These are phyloP conservation scores for Nitzschia sp. DNA, from an alignment of 108 stramenopile species.

Conservation along the genomic window DNA sequence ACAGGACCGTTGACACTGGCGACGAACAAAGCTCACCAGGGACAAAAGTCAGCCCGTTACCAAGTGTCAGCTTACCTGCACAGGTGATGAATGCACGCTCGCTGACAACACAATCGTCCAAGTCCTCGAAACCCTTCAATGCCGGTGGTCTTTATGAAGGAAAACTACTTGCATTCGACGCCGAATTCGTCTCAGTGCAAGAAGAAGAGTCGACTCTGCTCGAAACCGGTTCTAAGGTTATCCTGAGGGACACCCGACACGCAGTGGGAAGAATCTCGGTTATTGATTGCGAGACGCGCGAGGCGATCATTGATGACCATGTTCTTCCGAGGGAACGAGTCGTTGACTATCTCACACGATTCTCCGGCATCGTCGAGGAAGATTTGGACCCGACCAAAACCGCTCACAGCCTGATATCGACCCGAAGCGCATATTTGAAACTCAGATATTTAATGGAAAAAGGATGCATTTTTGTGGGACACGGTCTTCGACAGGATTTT, in stretches of 20 bases:
- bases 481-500: conserved; percentile 89
- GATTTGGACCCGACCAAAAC: conserved; percentile 89
- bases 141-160: conserved; percentile 45
- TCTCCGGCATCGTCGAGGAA: conserved; percentile 81
- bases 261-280: conserved; percentile 90
- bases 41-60: not conserved
- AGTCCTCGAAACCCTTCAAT: conserved; percentile 9
- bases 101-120: conserved; percentile 37
- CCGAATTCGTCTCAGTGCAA: conserved; percentile 88
- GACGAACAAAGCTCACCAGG: not conserved
- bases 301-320: conserved; percentile 89
- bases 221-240: conserved; percentile 76
- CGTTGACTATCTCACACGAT: conserved; percentile 93
- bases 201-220: conserved; percentile 76
- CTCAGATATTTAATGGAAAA: conserved; percentile 88
- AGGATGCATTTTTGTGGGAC: conserved; percentile 87
- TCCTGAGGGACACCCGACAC: conserved; percentile 74
- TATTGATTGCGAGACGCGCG: conserved; percentile 63
- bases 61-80: conserved; percentile 21
- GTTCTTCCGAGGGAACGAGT: conserved; percentile 91
- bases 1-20: conserved; percentile 27
- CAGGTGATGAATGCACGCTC: conserved; percentile 68
- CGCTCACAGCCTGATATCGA: conserved; percentile 83
- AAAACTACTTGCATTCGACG: conserved; percentile 84
- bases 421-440: conserved; percentile 87